Evolutionary conservation across 495 filamentous ascomycete genomes (phyloP).

Genomic region (Geoglossum glabrum): DNA sequence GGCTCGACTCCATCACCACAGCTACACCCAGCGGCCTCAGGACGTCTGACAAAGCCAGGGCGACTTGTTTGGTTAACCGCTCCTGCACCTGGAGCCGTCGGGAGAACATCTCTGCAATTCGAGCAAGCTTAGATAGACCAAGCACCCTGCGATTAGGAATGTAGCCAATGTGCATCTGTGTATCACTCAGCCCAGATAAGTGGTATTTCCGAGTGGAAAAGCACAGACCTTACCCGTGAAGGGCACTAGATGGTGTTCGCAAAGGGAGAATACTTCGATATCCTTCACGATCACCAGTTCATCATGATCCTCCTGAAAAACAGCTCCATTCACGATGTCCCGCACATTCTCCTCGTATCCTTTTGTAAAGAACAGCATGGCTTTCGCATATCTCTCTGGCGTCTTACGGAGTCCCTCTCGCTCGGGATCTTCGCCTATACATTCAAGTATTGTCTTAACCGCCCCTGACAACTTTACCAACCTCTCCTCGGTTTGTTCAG

Average conservation of each 20-base stretch:
- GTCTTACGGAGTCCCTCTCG: slow-evolving; percentile 76
- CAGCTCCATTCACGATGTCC: slow-evolving; percentile 82
- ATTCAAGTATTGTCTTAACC: slow-evolving; percentile 80
- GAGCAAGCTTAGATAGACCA: slow-evolving; percentile 84
- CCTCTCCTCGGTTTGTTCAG: slow-evolving; percentile 47
- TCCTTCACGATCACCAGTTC: slow-evolving; percentile 96
- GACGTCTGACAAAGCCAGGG: slow-evolving; percentile 79
- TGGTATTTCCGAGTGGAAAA: slow-evolving; percentile 7
- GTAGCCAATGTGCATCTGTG: slow-evolving; percentile 93
- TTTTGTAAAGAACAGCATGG: slow-evolving; percentile 97
- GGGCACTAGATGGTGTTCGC: slow-evolving; percentile 94
- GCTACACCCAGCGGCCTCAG: slow-evolving; percentile 87
- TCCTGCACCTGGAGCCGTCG: slow-evolving; percentile 88
- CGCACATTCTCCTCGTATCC: slow-evolving; percentile 92
- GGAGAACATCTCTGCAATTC: slow-evolving; percentile 94
- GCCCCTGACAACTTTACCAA: slow-evolving; percentile 66
- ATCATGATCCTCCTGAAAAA: slow-evolving; percentile 93
- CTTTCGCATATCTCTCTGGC: slow-evolving; percentile 81
- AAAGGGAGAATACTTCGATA: slow-evolving; percentile 87
- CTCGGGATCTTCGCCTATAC: slow-evolving; percentile 86
- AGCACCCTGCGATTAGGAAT: slow-evolving; percentile 75
- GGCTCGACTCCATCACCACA: slow-evolving; percentile 91
- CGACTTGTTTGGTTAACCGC: slow-evolving; percentile 86
- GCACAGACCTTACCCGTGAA: slow-evolving; percentile 70
- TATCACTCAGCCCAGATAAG: background rate